Base-by-base conservation (phyloP, 768 basidiomycete genomes). In the Cyclocybe cylindracea region DNA sequence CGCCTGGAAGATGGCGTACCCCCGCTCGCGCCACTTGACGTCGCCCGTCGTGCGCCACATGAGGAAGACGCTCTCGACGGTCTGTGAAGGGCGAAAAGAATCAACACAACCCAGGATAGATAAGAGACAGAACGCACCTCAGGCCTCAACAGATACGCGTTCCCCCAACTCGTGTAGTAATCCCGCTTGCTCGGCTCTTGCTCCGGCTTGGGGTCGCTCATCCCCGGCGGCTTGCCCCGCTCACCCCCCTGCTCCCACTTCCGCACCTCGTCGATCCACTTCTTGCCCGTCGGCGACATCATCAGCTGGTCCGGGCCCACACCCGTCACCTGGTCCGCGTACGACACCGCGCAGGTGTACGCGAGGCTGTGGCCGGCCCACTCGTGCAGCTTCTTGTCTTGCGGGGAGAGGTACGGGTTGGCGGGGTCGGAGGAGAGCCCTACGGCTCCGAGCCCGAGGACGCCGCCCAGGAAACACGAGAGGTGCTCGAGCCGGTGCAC, bases 311-410 rank as follows among this genome's bases (percentile, higher is more conserved):
- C 89, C 5, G 89, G 83, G 2, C 83, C 85, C 19, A 91, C 66
- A 2, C 89, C 88, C 0, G 79, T 74, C 19, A 74, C 70, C 61
- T 83, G 78, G 62, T 91, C 89, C 5, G 79, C 80, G 59, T 89
- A 91, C 35, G 79, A 73, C 8, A 84, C 58, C 61, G 80, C 87
- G 61, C 89, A 91, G 11, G 78, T 86, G 57, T 85, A 78, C 8
- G 84, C 83, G 10, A 91, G 72, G 3, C 87, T 89, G 62, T 83
- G 73, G 0, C 89, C 89, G 0, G 85, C 89, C 81, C 86, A 88
- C 44, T 76, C 61, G 61, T 90, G 87, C 14, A 82, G 65, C 44
- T 85, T 66, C 32, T 66, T 69, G 7, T 69, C 68, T 4, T 63
- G 54, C 2, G 57, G 48, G 0, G 70, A 44, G 10, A 78, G 68